Evolutionary conservation across 177 flowering plant species (phyloP).

Genomic region (Vitis hybrid): DNA sequence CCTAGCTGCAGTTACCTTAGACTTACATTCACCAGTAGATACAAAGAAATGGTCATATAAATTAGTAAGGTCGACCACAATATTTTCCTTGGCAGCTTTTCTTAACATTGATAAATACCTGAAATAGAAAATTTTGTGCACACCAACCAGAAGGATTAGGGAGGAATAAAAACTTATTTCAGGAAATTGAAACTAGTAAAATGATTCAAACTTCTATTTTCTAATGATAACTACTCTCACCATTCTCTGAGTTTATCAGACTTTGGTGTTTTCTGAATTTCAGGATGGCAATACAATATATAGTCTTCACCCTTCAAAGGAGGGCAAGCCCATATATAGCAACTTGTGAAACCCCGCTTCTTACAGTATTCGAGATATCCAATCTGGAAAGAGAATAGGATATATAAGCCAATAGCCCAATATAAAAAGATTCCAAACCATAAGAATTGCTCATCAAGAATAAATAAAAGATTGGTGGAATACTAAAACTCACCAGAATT

Average conservation of each 20-base stretch:
- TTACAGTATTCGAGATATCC: constrained; percentile 98
- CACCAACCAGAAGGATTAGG: constrained; percentile 2
- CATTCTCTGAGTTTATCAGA: constrained; percentile 98
- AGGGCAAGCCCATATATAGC: constrained; percentile 99
- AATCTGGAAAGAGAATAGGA: constrained; percentile 52
- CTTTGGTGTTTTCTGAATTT: constrained; percentile 98
- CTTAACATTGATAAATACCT: constrained; percentile 94
- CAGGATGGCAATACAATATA: constrained; percentile 98
- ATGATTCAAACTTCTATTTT: neutral
- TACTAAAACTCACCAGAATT: constrained; percentile 63
- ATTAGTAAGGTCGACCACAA: constrained; percentile 89
- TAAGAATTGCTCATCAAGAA: neutral
- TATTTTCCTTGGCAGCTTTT: constrained; percentile 79
- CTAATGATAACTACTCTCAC: constrained; percentile 37
- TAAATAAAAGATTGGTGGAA: neutral
- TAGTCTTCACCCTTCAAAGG: constrained; percentile 99
- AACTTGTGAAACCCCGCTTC: constrained; percentile 88
- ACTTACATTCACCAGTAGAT: constrained; percentile 80
- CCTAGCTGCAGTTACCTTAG: constrained; percentile 95
- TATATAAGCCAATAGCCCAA: neutral
- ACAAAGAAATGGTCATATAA: constrained; percentile 91
- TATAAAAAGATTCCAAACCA: neutral
- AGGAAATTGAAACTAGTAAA: neutral
- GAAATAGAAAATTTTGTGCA: constrained; percentile 13
- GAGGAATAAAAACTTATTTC: neutral